Conservation (phyloP, 1,284 basidiomycete species). For the Trametes hirsuta region DNA sequence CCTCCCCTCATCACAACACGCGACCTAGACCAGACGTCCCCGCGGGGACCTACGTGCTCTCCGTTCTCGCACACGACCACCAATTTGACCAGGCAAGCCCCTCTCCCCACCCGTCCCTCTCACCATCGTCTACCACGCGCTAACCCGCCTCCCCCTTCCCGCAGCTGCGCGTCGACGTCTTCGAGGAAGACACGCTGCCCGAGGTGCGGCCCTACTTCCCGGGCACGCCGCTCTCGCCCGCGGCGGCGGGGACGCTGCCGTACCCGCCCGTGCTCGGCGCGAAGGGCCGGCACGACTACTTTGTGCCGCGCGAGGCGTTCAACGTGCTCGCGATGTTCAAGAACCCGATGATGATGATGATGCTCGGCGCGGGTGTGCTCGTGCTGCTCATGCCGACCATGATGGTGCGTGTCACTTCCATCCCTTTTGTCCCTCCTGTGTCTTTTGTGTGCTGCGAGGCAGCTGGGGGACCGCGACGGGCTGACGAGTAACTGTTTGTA, state of each 20-base stretch:
- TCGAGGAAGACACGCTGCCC: conserved; percentile 45
- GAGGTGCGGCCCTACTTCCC: conserved; percentile 67
- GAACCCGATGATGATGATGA: conserved; percentile 88
- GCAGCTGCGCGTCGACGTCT: conserved; percentile 69
- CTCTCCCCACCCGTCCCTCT: background rate
- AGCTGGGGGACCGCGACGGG: background rate
- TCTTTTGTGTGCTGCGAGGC: background rate
- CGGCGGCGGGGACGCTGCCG: conserved; percentile 57
- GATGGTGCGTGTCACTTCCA: conserved; percentile 53
- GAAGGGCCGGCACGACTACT: conserved; percentile 62
- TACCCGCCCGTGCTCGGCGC: conserved; percentile 68
- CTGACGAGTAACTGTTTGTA: conserved; percentile 33
- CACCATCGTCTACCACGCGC: background rate
- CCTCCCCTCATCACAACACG: conserved; percentile 9
- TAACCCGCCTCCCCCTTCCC: background rate
- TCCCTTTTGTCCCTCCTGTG: background rate
- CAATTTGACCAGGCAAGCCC: conserved; percentile 65
- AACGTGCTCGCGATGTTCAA: conserved; percentile 80
- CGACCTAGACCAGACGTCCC: conserved; percentile 61
- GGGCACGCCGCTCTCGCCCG: conserved; percentile 69
- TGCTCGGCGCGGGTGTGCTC: conserved; percentile 72
- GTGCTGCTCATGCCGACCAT: conserved; percentile 82
- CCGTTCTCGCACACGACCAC: conserved; percentile 65
- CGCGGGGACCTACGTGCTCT: conserved; percentile 67
- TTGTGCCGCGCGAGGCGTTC: conserved; percentile 71